Base-by-base conservation (phyloP, 2,329 filamentous ascomycete genomes). In the Verruconis gallopava region DNA sequence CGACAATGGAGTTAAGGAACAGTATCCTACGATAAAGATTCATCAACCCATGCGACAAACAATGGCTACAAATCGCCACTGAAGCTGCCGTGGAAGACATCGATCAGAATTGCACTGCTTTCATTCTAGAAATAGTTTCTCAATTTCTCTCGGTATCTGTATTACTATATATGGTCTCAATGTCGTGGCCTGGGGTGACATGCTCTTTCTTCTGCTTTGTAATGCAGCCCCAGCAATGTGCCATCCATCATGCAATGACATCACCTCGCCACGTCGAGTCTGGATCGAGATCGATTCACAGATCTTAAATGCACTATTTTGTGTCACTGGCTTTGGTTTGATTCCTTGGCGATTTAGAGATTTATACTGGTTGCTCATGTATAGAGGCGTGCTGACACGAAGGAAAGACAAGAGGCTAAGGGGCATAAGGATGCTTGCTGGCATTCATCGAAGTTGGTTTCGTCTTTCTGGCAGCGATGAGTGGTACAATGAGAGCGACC, bases 231-330 rank as follows among this genome's bases (percentile, higher is more conserved):
- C 79, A 4, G 75, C 75, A 46, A 85, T 85, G 81, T 85, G 84
- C 65, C 57, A 64, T 55, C 59, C 64, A 69, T 50, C 78, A 72
- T 89, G 83, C 63, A 71, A 83, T 54, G 68, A 82, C 49, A 78
- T 85, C 55, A 66, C 85, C 52, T 85, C 81, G 0, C 77, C 83
- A 2, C 75, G 85, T n/a, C 69, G 81, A 15, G 78, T 78, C 46
- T 93, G 86, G 85, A 75, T 94, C 49, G 85, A 94, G 60, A 79
- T 76, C 52, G 81, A 86, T 57, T 83, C 80, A 1, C 85, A 93
- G 55, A 81, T 93, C 45, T 63, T 89, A 17, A 93, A 86, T 53
- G 81, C 72, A 0, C 72, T 93, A 1, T 93, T 93, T 68, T 91
- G 84, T 59, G 78, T 93, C 4, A 89, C 85, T 1, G 85, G 79